phyloP scores from a whole-genome alignment of 768 basidiomycete genomes.

The Tricholoma hemisulphureum region DNA sequence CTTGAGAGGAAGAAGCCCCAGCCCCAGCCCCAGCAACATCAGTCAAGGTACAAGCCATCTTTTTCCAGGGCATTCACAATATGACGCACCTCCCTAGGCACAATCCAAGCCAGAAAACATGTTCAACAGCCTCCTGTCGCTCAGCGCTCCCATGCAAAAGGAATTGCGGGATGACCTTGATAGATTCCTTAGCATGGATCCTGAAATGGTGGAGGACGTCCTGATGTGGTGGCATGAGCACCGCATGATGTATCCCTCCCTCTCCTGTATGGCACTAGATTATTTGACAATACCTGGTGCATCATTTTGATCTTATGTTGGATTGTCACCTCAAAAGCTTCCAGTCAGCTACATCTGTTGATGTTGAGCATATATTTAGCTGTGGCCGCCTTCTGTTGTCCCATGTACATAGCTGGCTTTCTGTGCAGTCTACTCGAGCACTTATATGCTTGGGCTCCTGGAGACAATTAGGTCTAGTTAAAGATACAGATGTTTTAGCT shows the following conservation, averaged over 20 bases:
- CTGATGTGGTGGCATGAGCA: constrained; percentile 34
- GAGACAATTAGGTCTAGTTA: too few relatives aligned
- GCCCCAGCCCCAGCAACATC: background rate
- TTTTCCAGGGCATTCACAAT: constrained; percentile 4
- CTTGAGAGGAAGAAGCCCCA: background rate
- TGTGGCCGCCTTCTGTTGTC: too few relatives aligned
- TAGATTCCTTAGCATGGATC: constrained; percentile 25
- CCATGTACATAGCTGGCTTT: too few relatives aligned
- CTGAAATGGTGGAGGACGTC: constrained; percentile 22
- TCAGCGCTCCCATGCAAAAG: background rate
- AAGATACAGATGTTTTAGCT: too few relatives aligned
- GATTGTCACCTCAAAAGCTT: too few relatives aligned
- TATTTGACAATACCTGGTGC: constrained; percentile 26
- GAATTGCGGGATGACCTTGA: constrained; percentile 23
- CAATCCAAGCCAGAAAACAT: background rate
- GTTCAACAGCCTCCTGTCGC: background rate
- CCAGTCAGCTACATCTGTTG: too few relatives aligned
- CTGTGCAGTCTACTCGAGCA: too few relatives aligned
- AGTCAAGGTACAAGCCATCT: constrained; percentile 33
- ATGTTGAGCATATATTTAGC: too few relatives aligned
- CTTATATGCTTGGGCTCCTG: too few relatives aligned
- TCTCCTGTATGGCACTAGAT: constrained; percentile 32
- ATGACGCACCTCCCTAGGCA: constrained; percentile 12
- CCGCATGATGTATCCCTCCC: constrained; percentile 23
- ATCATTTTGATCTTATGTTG: background rate